Base-by-base conservation (phyloP, 2,329 filamentous ascomycete species). In the Pseudogymnoascus sp. region DNA sequence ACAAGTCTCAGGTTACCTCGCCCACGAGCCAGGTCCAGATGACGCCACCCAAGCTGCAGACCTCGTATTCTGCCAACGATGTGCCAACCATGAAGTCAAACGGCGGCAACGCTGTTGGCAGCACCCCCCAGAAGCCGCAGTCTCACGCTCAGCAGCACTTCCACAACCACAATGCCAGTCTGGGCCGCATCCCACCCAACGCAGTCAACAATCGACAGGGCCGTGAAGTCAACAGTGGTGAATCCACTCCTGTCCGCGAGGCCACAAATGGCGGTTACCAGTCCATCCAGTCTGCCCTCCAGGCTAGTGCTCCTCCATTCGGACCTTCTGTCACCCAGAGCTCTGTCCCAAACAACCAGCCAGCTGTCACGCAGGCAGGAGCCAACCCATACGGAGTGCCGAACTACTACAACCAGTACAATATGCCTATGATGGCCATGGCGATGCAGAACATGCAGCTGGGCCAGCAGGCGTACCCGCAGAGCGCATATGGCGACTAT, bases 11-110 rank as follows among this genome's bases (percentile, higher is more conserved):
- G 62, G 66, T 73, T 33, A 67, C 69, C 33, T 71, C 83, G 2
- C 75, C 82, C 14, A 73, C 76, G 25, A 82, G 72, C 63, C 79
- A 82, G 64, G 75, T 75, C 64, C 82, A 88, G 73, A 80, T 84
- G 25, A 84, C 84, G 61, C 84, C 89, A 36, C 85, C 88, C 30
- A 91, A 90, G 78, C 76, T 96, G 63, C 90, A 92, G 75, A 87
- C 89, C 49, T 97, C 93, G 0, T 97, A 90, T 77, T 97, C 94
- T 8, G 86, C 91, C 61, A 94, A 89, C 74, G 92, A 97, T 71
- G 82, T 97, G 19, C 90, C 92, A 4, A 95, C 92, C 6, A 80
- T 92, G 71, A 96, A 94, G 82, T 67, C 67, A 25, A 73, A 72
- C 61, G 70, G 70, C 16, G 45, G 35, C 22, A 49, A 35, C 9